Percentiles rank a stretch among this genome's conserved stretches.
Conservation (phyloP, 2,329 filamentous ascomycete species). For the Penicillium sp. region DNA sequence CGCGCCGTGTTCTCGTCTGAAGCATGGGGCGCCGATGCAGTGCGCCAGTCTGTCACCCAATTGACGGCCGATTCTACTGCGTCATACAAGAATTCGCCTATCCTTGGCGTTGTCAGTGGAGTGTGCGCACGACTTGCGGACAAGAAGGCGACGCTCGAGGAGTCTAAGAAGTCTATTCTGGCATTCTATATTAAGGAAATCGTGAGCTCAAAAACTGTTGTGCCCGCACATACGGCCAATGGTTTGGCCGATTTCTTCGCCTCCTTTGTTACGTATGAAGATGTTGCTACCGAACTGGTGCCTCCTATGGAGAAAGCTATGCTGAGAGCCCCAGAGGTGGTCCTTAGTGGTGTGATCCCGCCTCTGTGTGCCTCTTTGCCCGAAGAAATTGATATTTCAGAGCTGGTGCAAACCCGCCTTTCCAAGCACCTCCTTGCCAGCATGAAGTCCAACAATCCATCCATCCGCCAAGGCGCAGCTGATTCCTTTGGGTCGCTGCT, state of each 20-base stretch:
- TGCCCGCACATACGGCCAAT: conserved; percentile 71
- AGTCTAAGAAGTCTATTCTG: conserved; percentile 71
- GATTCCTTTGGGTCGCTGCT: conserved; percentile 73
- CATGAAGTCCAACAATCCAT: conserved; percentile 82
- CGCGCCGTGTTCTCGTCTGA: conserved; percentile 68
- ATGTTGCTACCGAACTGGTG: conserved; percentile 73
- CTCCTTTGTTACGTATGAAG: conserved; percentile 70
- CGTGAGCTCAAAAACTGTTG: conserved; percentile 70
- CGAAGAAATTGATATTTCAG: conserved; percentile 72
- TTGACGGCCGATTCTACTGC: conserved; percentile 69
- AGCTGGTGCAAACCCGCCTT: conserved; percentile 68
- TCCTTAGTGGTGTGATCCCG: conserved; percentile 76
- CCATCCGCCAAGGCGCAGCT: conserved; percentile 74
- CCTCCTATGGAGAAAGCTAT: conserved; percentile 86
- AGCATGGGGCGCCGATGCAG: conserved; percentile 59
- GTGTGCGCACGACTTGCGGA: conserved; percentile 73
- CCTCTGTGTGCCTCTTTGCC: conserved; percentile 73
- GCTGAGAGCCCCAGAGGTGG: conserved; percentile 84
- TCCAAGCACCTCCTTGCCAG: conserved; percentile 87
- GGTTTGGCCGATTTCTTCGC: conserved; percentile 81
- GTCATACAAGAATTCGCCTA: conserved; percentile 69
- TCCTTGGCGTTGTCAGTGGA: conserved; percentile 84
- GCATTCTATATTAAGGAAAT: conserved; percentile 85
- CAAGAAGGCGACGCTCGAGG: conserved; percentile 63
- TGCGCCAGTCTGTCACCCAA: conserved; percentile 63